Evolutionary conservation across 352 stramenopile genomes (phyloP).

Genomic region (Globisporangium emineosum): DNA sequence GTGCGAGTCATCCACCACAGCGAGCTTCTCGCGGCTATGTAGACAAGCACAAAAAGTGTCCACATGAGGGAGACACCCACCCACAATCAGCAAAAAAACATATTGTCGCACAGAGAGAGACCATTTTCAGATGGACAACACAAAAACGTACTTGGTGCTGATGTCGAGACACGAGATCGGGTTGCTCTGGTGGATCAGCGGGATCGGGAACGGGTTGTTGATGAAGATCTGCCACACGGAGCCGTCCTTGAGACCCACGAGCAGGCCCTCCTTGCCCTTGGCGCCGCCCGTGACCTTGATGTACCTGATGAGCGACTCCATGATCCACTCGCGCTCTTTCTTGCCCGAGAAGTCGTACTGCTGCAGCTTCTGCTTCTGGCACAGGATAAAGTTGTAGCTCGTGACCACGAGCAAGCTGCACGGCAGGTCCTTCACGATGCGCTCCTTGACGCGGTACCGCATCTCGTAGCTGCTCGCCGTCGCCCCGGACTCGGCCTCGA

Average conservation of each 20-base stretch:
- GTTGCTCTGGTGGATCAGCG: slow-evolving; percentile 85
- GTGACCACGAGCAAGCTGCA: slow-evolving; percentile 90
- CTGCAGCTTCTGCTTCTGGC: slow-evolving; percentile 90
- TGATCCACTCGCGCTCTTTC: slow-evolving; percentile 84
- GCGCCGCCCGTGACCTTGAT: slow-evolving; percentile 92
- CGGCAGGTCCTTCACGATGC: slow-evolving; percentile 79
- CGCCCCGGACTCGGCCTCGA: slow-evolving; percentile 52
- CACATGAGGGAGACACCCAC: slow-evolving; percentile 11
- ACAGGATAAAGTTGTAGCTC: slow-evolving; percentile 90
- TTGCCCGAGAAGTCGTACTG: slow-evolving; percentile 89
- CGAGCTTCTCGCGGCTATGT: slow-evolving; percentile 80
- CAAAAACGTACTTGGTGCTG: slow-evolving; percentile 76
- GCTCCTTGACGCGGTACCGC: slow-evolving; percentile 91
- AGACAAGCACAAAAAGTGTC: background rate
- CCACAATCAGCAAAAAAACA: background rate
- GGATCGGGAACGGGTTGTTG: slow-evolving; percentile 94
- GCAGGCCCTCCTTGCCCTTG: slow-evolving; percentile 82
- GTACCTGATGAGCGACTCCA: slow-evolving; percentile 89
- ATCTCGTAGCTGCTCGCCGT: slow-evolving; percentile 83
- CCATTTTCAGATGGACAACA: background rate
- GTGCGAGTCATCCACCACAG: slow-evolving; percentile 89
- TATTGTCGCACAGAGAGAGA: background rate
- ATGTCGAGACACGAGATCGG: slow-evolving; percentile 90
- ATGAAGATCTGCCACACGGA: slow-evolving; percentile 92
- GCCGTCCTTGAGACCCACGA: slow-evolving; percentile 92